Base-by-base conservation (phyloP, 768 basidiomycete genomes). In the Nidula microcarpa region DNA sequence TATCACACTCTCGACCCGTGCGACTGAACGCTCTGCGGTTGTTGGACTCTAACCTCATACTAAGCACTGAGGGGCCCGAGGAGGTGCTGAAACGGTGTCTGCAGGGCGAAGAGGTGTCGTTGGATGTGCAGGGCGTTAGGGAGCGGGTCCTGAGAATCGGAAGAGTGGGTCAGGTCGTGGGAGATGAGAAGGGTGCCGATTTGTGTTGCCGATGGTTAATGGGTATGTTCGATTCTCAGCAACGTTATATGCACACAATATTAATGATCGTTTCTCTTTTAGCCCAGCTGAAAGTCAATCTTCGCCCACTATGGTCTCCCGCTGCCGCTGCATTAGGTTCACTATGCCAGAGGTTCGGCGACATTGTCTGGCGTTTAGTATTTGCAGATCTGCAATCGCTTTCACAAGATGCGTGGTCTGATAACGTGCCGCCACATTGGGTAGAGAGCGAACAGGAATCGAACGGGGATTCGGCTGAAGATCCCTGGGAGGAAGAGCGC, bases 231-330 rank as follows among this genome's bases (percentile, higher is more conserved):
- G 23, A 23, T 23, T 23, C 23, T 23, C 4, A 2, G 23, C 23
- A 23, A 23, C 23, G 23, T 23, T 23, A 23, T 23, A 23, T 23
- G 4, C 11, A 11, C 16, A 16, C 16, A 11, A 16, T 16, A 41
- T 41, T 41, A 41, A 11, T 41, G 37, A 41, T 4, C 11, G 37
- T 34, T 35, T 47, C 2, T 23, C 10, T 16, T 52, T 23, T 60
- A 88, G 91, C 89, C 6, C 95, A 97, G 65, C 75, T 98, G 50
- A 98, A 98, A 72, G 89, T 98, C 55, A 96, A 94, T 65, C 72
- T 98, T 44, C 81, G 91, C 32, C 97, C 97, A 0, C 64, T 97
- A 13, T 99, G 95, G 89, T 80, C 84, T 3, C 88, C 94, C 14
- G 84, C 94, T 4, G 79, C 85, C 10, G 78, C 79, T 9, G 86